Base-by-base conservation (phyloP, 208 protist species). In the Wallacemonas rigidus region DNA sequence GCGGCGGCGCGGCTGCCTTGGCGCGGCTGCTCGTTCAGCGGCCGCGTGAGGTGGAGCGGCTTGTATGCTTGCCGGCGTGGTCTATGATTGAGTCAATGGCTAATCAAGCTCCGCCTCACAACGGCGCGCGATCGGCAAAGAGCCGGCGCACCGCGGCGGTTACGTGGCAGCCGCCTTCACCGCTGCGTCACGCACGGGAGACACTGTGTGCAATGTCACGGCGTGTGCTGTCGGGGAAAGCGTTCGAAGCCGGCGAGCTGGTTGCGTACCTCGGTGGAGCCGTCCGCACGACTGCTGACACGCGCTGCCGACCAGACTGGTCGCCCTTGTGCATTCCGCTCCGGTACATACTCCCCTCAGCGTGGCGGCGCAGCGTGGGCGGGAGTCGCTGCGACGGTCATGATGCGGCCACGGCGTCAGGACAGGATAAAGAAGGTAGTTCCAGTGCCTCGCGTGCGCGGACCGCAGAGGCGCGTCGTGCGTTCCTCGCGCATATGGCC, bases 301-400 rank as follows among this genome's bases (percentile, higher is more conserved):
- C 56, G 8, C 87, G 89, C 15, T 83, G 72, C 14, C 82, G 88
- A 9, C 81, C 80, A 41, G 88, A 88, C 17, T 51, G 79, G 39
- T 93, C 92, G 7, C 85, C 88, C 15, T 51, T 96, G 43, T 74
- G 67, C 50, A 89, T 96, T 38, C 92, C 92, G 3, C 67, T 96
- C 72, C 71, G 69, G 36, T 85, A 80, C 56, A 80, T 96, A 64
- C 35, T 92, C 2, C 92, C 89, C 1, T 41, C 74, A 2, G 11
- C 50, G 9, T 68, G 83, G 73, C 83, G 83, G 5, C 53, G 56
- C 35, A 43, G 64, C 38, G 8, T 76, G 50, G 55, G 17, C 47
- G 60, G 39, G 45, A 48, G 26, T 26, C 26, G 0, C 26, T 26
- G 26, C 26, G 26, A 26, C 26, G 26, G 26, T 26, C 26, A 26